A percentile compares a stretch with the other conserved stretches of the same genome.
Evolutionary conservation across 495 filamentous ascomycete species (phyloP).

Genomic region (Aspergillus mulundensis): DNA sequence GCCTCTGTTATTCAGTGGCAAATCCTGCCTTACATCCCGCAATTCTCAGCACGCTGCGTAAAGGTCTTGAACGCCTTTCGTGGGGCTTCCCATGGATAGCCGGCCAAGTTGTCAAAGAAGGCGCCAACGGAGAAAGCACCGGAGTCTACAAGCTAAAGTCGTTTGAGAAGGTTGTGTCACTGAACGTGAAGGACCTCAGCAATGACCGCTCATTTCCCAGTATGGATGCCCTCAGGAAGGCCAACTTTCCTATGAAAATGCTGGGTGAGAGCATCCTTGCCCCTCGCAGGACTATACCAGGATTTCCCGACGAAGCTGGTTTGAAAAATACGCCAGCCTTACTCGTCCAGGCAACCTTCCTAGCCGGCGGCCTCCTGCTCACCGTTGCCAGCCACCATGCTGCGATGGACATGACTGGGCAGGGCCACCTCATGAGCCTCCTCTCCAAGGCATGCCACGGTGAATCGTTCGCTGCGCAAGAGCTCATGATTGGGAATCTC

Average conservation of each 20-base stretch:
- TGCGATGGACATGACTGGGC: constrained; percentile 52
- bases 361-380: constrained; percentile 46
- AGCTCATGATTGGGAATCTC: constrained; percentile 15
- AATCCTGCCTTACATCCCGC: background rate
- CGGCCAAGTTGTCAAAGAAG: constrained; percentile 48
- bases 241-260: constrained; percentile 49
- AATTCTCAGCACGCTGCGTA: constrained; percentile 30
- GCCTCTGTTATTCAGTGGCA: constrained; percentile 30
- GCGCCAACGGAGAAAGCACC: constrained; percentile 26
- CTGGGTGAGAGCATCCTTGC: too few species aligned
- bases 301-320: background rate
- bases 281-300: constrained; percentile 21
- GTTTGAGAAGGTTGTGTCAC: constrained; percentile 24
- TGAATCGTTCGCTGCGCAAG: constrained; percentile 41
- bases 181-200: constrained; percentile 40
- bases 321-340: constrained; percentile 36
- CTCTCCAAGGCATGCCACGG: constrained; percentile 50
- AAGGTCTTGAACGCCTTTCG: constrained; percentile 34
- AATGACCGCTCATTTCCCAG: constrained; percentile 33
- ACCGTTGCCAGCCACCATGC: constrained; percentile 47
- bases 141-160: constrained; percentile 42
- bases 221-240: constrained; percentile 36
- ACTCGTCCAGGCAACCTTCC: constrained; percentile 49
- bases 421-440: constrained; percentile 45
- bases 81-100: constrained; percentile 51